These are phyloP conservation scores for Drosera spatulata DNA, from an alignment of 179 eudicot genomes.

Conservation along the genomic window DNA sequence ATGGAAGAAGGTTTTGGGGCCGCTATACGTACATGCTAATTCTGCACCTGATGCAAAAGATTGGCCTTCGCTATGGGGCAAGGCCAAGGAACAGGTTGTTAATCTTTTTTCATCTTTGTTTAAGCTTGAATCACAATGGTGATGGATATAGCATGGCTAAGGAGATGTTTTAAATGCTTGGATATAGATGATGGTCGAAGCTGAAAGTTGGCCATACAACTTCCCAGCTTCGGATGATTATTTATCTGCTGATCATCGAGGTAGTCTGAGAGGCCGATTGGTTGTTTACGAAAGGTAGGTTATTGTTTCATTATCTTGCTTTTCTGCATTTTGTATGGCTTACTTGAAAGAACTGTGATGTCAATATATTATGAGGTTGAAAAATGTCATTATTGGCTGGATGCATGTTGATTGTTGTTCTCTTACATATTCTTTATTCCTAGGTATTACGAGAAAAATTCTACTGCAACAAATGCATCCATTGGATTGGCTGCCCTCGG, in stretches of 20 bases:
- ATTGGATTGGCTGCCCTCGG: conserved; percentile 82
- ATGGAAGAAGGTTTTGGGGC: conserved; percentile 74
- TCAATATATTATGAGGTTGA: neutral
- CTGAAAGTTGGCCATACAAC: conserved; percentile 51
- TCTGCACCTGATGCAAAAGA: conserved; percentile 19
- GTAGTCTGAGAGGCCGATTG: conserved; percentile 37
- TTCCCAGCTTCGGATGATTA: conserved; percentile 55
- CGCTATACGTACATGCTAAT: conserved; percentile 61
- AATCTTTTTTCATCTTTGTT: neutral
- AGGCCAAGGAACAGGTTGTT: conserved; percentile 52
- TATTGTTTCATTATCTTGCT: neutral
- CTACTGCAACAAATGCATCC: conserved; percentile 48
- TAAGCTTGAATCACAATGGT: neutral
- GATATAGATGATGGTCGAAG: conserved; percentile 30
- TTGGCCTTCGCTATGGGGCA: conserved; percentile 42
- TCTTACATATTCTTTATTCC: neutral
- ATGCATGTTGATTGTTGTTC: neutral
- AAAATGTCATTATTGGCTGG: neutral
- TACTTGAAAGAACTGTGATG: neutral
- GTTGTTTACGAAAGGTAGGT: conserved; percentile 45
- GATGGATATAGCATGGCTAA: neutral
- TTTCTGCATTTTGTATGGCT: neutral
- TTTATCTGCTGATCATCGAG: conserved; percentile 33
- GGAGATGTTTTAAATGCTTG: neutral
- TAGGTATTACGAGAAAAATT: conserved; percentile 1